Percentiles rank a stretch among this genome's conserved stretches.
Evolutionary conservation across 345 rosid species (phyloP).

Genomic region (Firmiana major): DNA sequence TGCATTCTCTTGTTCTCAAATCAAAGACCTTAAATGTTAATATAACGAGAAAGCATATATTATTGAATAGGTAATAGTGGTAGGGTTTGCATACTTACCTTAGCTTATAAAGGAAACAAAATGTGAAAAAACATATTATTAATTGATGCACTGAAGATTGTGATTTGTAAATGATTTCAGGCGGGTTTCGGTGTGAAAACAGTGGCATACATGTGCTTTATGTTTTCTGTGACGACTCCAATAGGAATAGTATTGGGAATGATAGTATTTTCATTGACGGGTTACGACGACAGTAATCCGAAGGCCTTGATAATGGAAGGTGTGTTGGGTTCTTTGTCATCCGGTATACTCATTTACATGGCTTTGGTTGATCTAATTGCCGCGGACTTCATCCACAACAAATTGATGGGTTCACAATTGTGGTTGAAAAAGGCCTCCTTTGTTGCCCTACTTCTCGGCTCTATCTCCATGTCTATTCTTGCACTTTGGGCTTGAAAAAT

Average conservation of each 20-base stretch:
- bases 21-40: too few relatives aligned
- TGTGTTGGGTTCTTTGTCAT: constrained; percentile 70
- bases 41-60: too few relatives aligned
- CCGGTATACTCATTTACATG: constrained; percentile 92
- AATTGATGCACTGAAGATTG: background rate
- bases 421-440: constrained; percentile 74
- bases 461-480: constrained; percentile 83
- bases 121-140: background rate
- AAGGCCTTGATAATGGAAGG: constrained; percentile 89
- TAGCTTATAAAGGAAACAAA: too few relatives aligned
- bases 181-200: constrained; percentile 77
- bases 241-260: constrained; percentile 82
- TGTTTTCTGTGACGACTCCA: constrained; percentile 93
- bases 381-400: constrained; percentile 84
- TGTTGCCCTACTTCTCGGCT: constrained; percentile 63
- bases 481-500: constrained; percentile 78
- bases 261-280: constrained; percentile 69
- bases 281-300: constrained; percentile 72
- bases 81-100: background rate
- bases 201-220: constrained; percentile 76
- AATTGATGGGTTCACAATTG: constrained; percentile 56
- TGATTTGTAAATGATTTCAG: constrained; percentile 36
- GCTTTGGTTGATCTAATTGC: constrained; percentile 92
- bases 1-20: too few relatives aligned
- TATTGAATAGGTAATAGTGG: too few relatives aligned